Evolutionary conservation across 164 flowering plant species (phyloP), one percentile per base, ranked within the genome.

Genomic region (Umbilicus rupestris): DNA sequence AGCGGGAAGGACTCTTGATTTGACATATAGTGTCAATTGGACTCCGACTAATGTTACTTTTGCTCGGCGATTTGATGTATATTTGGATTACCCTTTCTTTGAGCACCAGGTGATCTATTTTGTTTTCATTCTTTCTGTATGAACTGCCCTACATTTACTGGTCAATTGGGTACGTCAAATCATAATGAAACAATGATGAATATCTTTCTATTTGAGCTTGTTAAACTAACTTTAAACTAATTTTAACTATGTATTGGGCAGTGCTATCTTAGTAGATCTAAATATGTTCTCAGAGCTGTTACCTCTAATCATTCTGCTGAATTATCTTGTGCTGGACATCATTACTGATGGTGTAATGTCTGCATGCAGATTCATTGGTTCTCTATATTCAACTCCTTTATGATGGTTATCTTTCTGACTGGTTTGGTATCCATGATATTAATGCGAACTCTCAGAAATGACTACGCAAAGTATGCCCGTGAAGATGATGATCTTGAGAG

Each of bases 351-450:
- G 31, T 73, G 15, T 62, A 35, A 55, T 49, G 66, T 22, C 65
- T 15, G 26, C 73, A 2, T 81, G 81, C 89, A 90, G 97, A 90
- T 90, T 67, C 97, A 90, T 76, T 90, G 97, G 98, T 94, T 94
- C 76, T 94, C 98, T 72, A 89, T 94, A 72, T 90, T 94, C 74
- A 94, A 91, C 75, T 94, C 98, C 9, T 94, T 94, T 81, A 94
- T 94, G 98, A 94, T 94, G 98, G 98, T 94, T 63, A 94, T 94
- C 72, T 94, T 94, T 79, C 93, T 94, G 71, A 91, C 99, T 77
- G 99, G 99, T 41, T 75, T 94, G 84, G 98, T 94, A 66, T 94
- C 98, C 30, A 94, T 94, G 98, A 94, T 94, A 74, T 73, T 94
- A 64, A 94, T 94, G 98, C 87, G 98, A 63, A 94, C 98, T 60